phyloP scores from a whole-genome alignment of 441 rosid genomes.

The Populus trichocarpa region DNA sequence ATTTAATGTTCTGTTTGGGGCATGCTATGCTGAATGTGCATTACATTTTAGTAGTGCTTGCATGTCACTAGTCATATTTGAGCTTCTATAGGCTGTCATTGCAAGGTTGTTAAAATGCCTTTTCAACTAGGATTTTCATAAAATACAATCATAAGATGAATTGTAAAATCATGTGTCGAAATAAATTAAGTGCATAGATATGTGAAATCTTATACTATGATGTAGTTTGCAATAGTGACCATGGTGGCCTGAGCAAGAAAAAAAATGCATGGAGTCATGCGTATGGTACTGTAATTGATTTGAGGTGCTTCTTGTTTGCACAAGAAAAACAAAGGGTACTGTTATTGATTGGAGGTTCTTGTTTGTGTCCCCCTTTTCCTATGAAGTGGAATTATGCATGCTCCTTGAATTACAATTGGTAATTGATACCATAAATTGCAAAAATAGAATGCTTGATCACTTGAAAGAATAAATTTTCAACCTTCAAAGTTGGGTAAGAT shows the following conservation, averaged over 20 bases:
- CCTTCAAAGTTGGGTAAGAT: too few relatives aligned
- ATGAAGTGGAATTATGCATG: not conserved
- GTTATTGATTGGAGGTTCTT: too few relatives aligned
- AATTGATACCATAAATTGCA: too few relatives aligned
- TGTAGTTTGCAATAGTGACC: not conserved
- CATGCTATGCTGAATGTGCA: not conserved
- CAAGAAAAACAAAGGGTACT: too few relatives aligned
- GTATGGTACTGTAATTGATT: not conserved
- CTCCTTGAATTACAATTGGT: not conserved
- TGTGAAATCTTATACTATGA: not conserved
- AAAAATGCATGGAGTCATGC: not conserved
- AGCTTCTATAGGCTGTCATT: not conserved
- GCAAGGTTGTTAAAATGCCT: not conserved
- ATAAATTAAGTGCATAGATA: not conserved
- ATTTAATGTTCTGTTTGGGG: not conserved
- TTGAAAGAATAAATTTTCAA: too few relatives aligned
- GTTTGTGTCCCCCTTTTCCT: too few relatives aligned
- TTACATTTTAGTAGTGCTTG: not conserved
- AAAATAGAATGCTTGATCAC: too few relatives aligned
- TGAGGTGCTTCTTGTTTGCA: not conserved
- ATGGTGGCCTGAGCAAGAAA: not conserved
- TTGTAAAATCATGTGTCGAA: not conserved
- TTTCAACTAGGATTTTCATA: not conserved
- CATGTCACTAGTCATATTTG: not conserved
- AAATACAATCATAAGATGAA: not conserved